Base-by-base conservation (phyloP, 2,329 filamentous ascomycete genomes). In the Leptoxyphium fumago region DNA sequence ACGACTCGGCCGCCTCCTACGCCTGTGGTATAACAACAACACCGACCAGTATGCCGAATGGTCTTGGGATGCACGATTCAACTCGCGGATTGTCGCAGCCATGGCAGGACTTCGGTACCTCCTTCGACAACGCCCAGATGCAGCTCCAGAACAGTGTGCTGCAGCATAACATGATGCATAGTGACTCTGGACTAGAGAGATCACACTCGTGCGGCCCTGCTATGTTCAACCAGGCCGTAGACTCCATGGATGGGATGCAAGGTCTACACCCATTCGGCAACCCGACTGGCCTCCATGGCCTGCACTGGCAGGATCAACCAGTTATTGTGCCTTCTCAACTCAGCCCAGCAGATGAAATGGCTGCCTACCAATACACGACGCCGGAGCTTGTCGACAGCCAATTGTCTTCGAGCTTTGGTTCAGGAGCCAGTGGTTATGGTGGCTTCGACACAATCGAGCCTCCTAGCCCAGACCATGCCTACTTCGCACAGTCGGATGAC, bases 271-370 rank as follows among this genome's bases (percentile, higher is more conserved):
- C 21, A 5, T 40, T 18, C 38, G 21, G 17, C 21, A 13, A 40
- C 11, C 17, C 13, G 5, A 13, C 13, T 11, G 11, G 38, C 11
- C 11, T 40, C 38, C 38, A 40, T 4, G 11, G 11, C 17, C 13
- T 11, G 11, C 13, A 3, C 4, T 40, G 21, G 14, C 38, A 40
- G 21, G 14, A 40, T 18, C 38, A 17, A 6, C 38, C 13, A 21
- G 47, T 53, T 2, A 48, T 57, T 4, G 50, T 55, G 7, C 56
- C 55, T 10, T 54, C 55, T 1, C 49, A 56, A 29, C 45, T 58
- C 2, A 49, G 45, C 6, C 49, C 51, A 5, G 50, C 49, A 36
- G 55, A 50, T 29, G 29, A 40, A 0, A 51, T 52, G 46, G 44
- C 50, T 2, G 39, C 49, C 2, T 51, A 48, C 39, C 42, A 32